Conservation (phyloP, 495 filamentous ascomycete genomes). For the Podospora comata region DNA sequence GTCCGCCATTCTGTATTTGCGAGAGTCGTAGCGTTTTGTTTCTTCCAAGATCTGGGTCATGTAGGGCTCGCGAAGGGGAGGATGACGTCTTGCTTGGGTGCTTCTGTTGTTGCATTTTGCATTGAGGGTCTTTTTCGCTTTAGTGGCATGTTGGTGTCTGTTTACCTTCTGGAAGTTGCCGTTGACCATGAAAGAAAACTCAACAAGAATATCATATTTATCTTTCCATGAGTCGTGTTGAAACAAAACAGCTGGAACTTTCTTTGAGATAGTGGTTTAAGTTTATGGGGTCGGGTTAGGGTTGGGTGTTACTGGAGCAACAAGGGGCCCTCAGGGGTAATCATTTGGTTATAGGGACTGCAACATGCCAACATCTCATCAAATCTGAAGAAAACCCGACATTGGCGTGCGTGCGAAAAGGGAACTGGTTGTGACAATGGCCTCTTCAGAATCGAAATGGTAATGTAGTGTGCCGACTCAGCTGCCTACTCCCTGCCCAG, state of each 20-base stretch:
- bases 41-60: not conserved
- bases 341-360: too few relatives aligned
- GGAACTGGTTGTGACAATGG: too few relatives aligned
- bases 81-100: not conserved
- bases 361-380: too few relatives aligned
- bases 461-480: not conserved
- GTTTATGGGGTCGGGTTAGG: not conserved
- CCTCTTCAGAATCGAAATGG: too few relatives aligned
- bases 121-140: not conserved
- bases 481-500: not conserved
- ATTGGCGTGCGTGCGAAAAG: too few relatives aligned
- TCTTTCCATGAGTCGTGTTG: not conserved
- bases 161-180: not conserved
- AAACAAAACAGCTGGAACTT: not conserved
- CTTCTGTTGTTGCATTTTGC: not conserved
- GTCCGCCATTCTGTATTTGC: not conserved
- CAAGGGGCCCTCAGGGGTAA: not conserved
- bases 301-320: not conserved
- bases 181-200: not conserved
- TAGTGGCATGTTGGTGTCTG: not conserved
- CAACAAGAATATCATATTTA: not conserved
- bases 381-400: too few relatives aligned
- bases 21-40: not conserved
- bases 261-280: not conserved
- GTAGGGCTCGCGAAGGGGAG: slow-evolving; percentile 2